Base-by-base conservation (phyloP, 257 asterid genomes). In the Linaria vulgaris region DNA sequence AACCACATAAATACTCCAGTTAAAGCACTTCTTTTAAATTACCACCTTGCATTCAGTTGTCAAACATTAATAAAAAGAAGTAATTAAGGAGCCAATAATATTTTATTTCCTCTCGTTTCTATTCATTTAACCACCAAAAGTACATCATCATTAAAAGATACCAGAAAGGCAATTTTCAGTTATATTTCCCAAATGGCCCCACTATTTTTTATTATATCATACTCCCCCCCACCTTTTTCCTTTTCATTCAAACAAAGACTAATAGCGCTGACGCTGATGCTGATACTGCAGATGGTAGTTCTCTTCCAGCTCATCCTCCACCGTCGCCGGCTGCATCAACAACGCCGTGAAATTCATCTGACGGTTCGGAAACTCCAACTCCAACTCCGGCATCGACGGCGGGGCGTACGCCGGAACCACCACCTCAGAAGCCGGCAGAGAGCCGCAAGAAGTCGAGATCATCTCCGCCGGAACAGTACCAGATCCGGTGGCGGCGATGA, bases 301-400 rank as follows among this genome's bases (percentile, higher is more conserved):
- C 34, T 34, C 74, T 34, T 64, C 78, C 68, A 1, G 71, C 24
- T 67, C 81, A 19, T 74, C 88, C 43, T 74, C 88, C 53, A 0
- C 67, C 61, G 74, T 71, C 60, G 34, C 34, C 34, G 89, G 85
- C 58, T 90, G 86, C 83, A 80, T 45, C 73, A 90, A 81, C 82
- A 87, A 31, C 37, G 88, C 76, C 46, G 90, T 85, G 60, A 87
- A 84, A 13, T 94, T 87, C 94, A 86, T 84, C 46, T 82, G 81
- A 50, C 79, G 78, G 55, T 62, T 82, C 19, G 68, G 76, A 45
- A 59, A 66, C 1, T 78, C 23, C 57, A 72, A 78, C 54, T 76
- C 91, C 59, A 75, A 16, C 72, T 63, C 80, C 63, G 74, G 15
- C 2, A 69, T 44, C 24, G 80, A 64, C 3, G 34, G 34, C 34